These are phyloP conservation scores for Pseudogymnoascus destructans DNA, from an alignment of 2,329 filamentous ascomycete genomes.

Conservation along the genomic window DNA sequence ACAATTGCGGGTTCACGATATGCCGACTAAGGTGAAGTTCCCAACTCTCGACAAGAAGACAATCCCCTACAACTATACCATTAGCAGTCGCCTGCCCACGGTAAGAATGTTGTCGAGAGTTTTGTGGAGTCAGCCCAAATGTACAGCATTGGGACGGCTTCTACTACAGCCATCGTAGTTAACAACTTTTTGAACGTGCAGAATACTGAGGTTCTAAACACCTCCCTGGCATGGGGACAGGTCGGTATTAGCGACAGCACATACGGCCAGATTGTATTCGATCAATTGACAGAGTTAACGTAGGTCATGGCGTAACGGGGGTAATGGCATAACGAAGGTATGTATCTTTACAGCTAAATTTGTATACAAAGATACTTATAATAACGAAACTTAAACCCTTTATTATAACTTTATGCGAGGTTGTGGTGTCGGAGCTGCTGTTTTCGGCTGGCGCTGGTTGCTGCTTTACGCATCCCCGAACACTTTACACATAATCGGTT, in stretches of 20 bases:
- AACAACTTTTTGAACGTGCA: slow-evolving; percentile 25
- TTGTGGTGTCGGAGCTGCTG: too few relatives aligned
- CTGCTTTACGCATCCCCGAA: too few relatives aligned
- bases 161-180: slow-evolving; percentile 24
- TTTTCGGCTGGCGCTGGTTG: too few relatives aligned
- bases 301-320: too few relatives aligned
- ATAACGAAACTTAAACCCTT: too few relatives aligned
- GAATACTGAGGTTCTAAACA: slow-evolving; percentile 14
- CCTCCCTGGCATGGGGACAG: slow-evolving; percentile 16
- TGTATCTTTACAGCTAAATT: too few relatives aligned
- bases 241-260: slow-evolving; percentile 19
- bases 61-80: slow-evolving; percentile 23
- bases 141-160: slow-evolving; percentile 23
- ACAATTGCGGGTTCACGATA: slow-evolving; percentile 25
- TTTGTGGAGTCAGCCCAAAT: slow-evolving; percentile 21
- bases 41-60: slow-evolving; percentile 18
- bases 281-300: slow-evolving; percentile 19
- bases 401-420: too few relatives aligned
- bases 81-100: slow-evolving; percentile 21
- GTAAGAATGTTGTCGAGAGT: slow-evolving; percentile 19
- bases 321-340: too few relatives aligned
- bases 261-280: slow-evolving; percentile 20
- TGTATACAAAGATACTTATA: too few relatives aligned
- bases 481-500: too few relatives aligned
- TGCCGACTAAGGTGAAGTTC: slow-evolving; percentile 24